phyloP scores from a whole-genome alignment of 2,329 filamentous ascomycete species.

The Diaporthe citrichinensis region DNA sequence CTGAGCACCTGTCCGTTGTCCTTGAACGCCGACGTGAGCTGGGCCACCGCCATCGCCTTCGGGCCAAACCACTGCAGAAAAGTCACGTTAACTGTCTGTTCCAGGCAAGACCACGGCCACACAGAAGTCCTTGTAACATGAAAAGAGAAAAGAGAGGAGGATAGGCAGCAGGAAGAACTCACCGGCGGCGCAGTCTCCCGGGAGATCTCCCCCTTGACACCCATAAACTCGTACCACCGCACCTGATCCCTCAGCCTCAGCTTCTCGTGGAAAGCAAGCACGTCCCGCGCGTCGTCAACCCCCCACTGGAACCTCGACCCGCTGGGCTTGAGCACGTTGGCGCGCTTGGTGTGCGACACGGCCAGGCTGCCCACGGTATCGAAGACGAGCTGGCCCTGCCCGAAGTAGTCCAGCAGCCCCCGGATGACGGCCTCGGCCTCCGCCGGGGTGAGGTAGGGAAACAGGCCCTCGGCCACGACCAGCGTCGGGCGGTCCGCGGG shows the following conservation, averaged over 20 bases:
- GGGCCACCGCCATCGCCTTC: slow-evolving; percentile 34
- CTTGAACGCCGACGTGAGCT: slow-evolving; percentile 6
- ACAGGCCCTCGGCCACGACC: slow-evolving; percentile 35
- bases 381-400: slow-evolving; percentile 33
- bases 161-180: neutral
- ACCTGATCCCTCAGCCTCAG: slow-evolving; percentile 25
- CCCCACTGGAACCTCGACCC: slow-evolving; percentile 29
- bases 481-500: slow-evolving; percentile 37
- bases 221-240: slow-evolving; percentile 37
- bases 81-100: neutral
- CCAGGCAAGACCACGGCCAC: neutral
- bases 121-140: neutral
- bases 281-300: slow-evolving; percentile 26
- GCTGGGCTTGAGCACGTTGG: slow-evolving; percentile 29
- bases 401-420: slow-evolving; percentile 33
- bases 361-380: slow-evolving; percentile 33
- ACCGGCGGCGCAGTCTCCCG: slow-evolving; percentile 29
- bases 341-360: neutral
- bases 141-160: neutral
- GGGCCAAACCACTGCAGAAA: slow-evolving; percentile 31
- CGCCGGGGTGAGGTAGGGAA: slow-evolving; percentile 8
- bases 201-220: slow-evolving; percentile 19
- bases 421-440: slow-evolving; percentile 28
- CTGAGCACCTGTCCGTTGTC: slow-evolving; percentile 25
- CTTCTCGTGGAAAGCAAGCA: slow-evolving; percentile 28